Evolutionary conservation across 2,329 filamentous ascomycete species (phyloP), one percentile per base, ranked within the genome.

Genomic region (Sporothrix humicola): DNA sequence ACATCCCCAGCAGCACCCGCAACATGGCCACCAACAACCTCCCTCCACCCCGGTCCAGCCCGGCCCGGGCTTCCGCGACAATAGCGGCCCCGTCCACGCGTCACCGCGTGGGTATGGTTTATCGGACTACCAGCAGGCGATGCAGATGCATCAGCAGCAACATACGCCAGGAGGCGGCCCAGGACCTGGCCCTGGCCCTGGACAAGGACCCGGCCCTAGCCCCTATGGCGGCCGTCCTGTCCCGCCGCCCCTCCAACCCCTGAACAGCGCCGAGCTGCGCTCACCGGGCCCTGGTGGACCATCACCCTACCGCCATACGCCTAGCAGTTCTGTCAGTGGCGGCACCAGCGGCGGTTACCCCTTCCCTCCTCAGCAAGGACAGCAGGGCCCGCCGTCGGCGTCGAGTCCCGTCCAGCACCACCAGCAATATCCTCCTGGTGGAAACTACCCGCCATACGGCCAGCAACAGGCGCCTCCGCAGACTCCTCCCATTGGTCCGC

Each of bases 331-430:
- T 3, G 65, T 82, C 63, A 84, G 82, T 76, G 80, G 78, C 13
- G 78, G 20, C 9, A 56, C 81, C 52, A 80, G 81, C 76, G 79
- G 82, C 75, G 79, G 84, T 37, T 88, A 87, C 76, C 86, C 87
- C 0, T 89, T 88, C 66, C 86, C 87, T 42, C 80, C 82, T 26
- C 58, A 17, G 58, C 50, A 37, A 37, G 31, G 31, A 6, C 31
- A 37, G 31, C 79, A 83, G 42, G 58, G 58, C 17, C 82, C 83
- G 48, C 82, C 84, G 72, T 81, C 85, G 46, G 73, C 66, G 0
- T 80, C 82, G 37, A 89, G 87, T 77, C 87, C 87, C 26, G 82
- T 84, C 73, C 85, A 87, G 79, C 84, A 85, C 61, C 85, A 87
- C 74, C 86, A 76, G 26, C 87, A 87, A 77, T 84, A 85, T 15